Base-by-base conservation (phyloP, 352 stramenopile species). In the Phytophthora capsici region DNA sequence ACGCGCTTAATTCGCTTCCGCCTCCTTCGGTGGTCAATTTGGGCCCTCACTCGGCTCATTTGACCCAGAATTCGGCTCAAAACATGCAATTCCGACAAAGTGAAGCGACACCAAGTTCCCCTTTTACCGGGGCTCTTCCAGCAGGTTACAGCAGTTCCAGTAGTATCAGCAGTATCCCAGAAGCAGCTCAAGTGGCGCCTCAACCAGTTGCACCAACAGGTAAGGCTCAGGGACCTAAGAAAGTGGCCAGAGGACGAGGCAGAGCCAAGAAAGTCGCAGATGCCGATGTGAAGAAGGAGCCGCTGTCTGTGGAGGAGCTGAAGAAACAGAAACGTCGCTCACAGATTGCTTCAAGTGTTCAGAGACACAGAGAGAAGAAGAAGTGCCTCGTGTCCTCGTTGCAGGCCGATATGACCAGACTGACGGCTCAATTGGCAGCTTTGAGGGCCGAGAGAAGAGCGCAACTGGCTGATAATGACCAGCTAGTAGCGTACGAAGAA, bases 331-430 rank as follows among this genome's bases (percentile, higher is more conserved):
- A 62, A 12, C 62, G 82, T 19, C 77, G 82, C 26, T 79, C 63
- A 12, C 82, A 91, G 67, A 91, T 91, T 61, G 80, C 80, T 8
- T 80, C 63, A 14, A 86, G 78, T 26, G 82, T 91, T 20, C 82
- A 91, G 68, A 64, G 82, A 55, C 80, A 91, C 48, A 65, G 80
- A 19, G 78, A 91, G 59, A 89, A 89, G 67, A 89, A 89, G 52
- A 86, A 84, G 43, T 70, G 71, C 14, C 58, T 86, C 1, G 71
- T 89, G 28, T 73, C 68, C 1, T 63, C 70, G 12, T 56, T 91
- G 13, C 82, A 89, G 58, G 36, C 63, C 2, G 82, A 91, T 8
- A 63, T 88, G 23, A 25, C 46, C 43, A 43, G 57, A 28, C 63
- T 91, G 9, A 86, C 74, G 20, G 47, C 50, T 1, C 76, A 87